Percentiles rank a stretch among this genome's conserved stretches.
Conservation (phyloP, 2,329 filamentous ascomycete genomes). For the Nemania sp. region DNA sequence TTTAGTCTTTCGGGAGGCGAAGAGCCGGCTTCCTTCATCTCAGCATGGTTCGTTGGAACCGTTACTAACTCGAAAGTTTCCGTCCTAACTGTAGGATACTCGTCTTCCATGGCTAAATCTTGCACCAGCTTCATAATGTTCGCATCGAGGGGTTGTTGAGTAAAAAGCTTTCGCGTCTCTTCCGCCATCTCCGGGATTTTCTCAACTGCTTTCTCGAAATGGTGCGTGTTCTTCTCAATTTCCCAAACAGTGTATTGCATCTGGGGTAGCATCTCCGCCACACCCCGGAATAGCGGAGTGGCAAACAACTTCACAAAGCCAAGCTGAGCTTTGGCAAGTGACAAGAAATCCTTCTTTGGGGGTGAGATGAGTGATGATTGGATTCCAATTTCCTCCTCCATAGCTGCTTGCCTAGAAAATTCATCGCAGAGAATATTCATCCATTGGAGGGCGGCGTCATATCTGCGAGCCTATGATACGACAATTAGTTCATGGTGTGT, state of each 20-base stretch:
- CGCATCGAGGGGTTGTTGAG: slow-evolving; percentile 49
- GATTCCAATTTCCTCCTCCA: slow-evolving; percentile 88
- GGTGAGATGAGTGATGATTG: slow-evolving; percentile 84
- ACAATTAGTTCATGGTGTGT: slow-evolving; percentile 27
- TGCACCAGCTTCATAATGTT: slow-evolving; percentile 43
- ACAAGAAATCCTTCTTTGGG: slow-evolving; percentile 80
- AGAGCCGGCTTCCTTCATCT: slow-evolving; percentile 34
- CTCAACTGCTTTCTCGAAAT: slow-evolving; percentile 72
- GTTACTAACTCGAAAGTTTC: slow-evolving; percentile 27
- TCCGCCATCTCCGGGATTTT: slow-evolving; percentile 59
- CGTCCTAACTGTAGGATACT: slow-evolving; percentile 25
- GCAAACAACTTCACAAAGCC: slow-evolving; percentile 98
- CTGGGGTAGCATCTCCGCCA: slow-evolving; percentile 81
- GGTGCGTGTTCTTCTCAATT: slow-evolving; percentile 72
- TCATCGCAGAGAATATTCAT: slow-evolving; percentile 93
- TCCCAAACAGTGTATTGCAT: slow-evolving; percentile 85
- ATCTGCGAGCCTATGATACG: slow-evolving; percentile 71
- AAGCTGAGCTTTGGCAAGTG: slow-evolving; percentile 84
- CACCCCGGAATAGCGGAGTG: slow-evolving; percentile 84
- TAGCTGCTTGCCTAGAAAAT: slow-evolving; percentile 87
- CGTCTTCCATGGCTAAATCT: slow-evolving; percentile 42
- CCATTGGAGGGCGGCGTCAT: slow-evolving; percentile 83
- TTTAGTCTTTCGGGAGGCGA: slow-evolving; percentile 32
- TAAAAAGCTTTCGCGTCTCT: slow-evolving; percentile 41
- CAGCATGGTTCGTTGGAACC: slow-evolving; percentile 32